phyloP scores from a whole-genome alignment of 2,329 filamentous ascomycete species.

The Cordyceps cicadae region DNA sequence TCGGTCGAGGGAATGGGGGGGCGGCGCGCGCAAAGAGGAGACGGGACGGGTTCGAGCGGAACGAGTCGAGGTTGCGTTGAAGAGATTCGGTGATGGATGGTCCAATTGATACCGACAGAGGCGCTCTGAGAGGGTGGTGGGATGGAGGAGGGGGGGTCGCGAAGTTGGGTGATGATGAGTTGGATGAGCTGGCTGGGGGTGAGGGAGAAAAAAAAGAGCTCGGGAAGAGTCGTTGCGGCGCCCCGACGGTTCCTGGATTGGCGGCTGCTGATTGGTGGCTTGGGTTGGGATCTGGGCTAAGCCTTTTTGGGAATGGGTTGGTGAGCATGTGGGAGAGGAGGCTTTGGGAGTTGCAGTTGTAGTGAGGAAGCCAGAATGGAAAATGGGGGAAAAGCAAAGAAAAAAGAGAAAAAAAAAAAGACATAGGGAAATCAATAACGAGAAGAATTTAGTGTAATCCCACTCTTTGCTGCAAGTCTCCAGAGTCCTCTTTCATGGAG shows the following conservation, averaged over 20 bases:
- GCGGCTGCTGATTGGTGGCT: slow-evolving; percentile 14
- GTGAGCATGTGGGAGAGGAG: not conserved
- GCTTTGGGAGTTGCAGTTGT: too few species aligned
- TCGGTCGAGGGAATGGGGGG: slow-evolving; percentile 11
- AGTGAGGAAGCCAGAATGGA: too few species aligned
- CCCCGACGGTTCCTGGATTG: slow-evolving; percentile 7
- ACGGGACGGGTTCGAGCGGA: not conserved
- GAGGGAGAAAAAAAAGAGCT: slow-evolving; percentile 38
- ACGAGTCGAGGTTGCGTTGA: slow-evolving; percentile 16
- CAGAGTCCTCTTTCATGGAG: too few species aligned
- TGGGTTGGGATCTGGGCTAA: slow-evolving; percentile 20
- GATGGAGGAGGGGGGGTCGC: slow-evolving; percentile 6
- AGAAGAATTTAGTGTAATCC: too few species aligned
- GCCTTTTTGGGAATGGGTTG: slow-evolving; percentile 19
- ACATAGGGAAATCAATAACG: too few species aligned
- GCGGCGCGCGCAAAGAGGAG: not conserved
- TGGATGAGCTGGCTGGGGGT: slow-evolving; percentile 19
- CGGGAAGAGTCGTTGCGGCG: slow-evolving; percentile 35
- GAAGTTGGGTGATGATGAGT: slow-evolving; percentile 16
- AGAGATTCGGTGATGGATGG: slow-evolving; percentile 20
- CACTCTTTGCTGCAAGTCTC: too few species aligned
- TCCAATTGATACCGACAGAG: slow-evolving; percentile 27
- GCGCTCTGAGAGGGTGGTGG: not conserved
- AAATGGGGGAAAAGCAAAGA: too few species aligned
- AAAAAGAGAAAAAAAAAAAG: too few species aligned